Conservation (phyloP, 2,329 filamentous ascomycete species). For the Neocucurbitaria cava region DNA sequence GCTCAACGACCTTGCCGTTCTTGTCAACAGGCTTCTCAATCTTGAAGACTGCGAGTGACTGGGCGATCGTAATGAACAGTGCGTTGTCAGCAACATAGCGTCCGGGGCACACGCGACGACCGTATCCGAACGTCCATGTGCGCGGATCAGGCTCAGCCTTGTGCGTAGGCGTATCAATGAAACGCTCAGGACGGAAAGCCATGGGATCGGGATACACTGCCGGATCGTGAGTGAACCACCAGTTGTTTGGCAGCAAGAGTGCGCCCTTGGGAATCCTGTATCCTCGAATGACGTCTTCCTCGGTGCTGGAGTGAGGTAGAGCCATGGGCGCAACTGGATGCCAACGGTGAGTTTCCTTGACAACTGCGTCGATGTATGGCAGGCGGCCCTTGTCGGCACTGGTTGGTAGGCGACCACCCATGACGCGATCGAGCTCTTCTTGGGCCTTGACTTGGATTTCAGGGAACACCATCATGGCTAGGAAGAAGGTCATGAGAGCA, state of each 20-base stretch:
- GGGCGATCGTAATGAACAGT: constrained; percentile 52
- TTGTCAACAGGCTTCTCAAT: constrained; percentile 49
- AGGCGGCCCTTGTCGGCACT: constrained; percentile 56
- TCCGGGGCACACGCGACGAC: constrained; percentile 54
- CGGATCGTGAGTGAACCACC: constrained; percentile 53
- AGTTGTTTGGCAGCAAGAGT: constrained; percentile 46
- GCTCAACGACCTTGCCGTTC: constrained; percentile 47
- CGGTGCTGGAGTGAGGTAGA: constrained; percentile 36
- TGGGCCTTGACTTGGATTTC: constrained; percentile 57
- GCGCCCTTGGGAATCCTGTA: constrained; percentile 53
- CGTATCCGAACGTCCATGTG: constrained; percentile 48
- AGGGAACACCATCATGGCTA: constrained; percentile 61
- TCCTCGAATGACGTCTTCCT: constrained; percentile 47
- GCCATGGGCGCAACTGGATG: constrained; percentile 40
- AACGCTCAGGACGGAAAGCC: constrained; percentile 55
- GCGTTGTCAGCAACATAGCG: constrained; percentile 52
- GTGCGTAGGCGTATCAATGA: constrained; percentile 38
- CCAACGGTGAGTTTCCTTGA: constrained; percentile 55
- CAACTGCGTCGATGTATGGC: constrained; percentile 41
- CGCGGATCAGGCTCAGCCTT: constrained; percentile 49
- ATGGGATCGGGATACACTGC: constrained; percentile 45
- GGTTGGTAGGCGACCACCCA: constrained; percentile 57
- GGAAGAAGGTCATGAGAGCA: constrained; percentile 53
- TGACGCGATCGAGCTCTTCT: constrained; percentile 56
- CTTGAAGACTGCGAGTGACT: constrained; percentile 56